Evolutionary conservation across 768 basidiomycete species (phyloP).

Genomic region (Myochromella boudieri): DNA sequence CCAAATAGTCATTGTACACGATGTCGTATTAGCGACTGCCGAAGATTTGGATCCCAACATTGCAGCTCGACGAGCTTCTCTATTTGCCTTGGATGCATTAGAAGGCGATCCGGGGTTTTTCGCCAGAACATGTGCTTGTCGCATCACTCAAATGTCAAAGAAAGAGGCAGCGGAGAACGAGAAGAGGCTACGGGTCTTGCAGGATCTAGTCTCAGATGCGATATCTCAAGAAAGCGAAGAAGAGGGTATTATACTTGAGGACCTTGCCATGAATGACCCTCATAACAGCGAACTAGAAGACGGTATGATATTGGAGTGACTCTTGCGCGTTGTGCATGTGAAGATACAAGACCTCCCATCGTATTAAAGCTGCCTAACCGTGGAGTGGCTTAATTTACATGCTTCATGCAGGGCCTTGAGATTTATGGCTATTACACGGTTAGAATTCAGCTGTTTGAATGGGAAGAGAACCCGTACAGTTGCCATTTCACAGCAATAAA

Average conservation of each 20-base stretch:
- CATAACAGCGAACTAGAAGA: slow-evolving; percentile 16
- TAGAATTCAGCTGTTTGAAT: slow-evolving; percentile 1
- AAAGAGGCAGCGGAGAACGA: slow-evolving; percentile 27
- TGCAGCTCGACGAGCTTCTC: slow-evolving; percentile 62
- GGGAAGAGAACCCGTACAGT: slow-evolving; percentile 47
- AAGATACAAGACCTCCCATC: too few relatives aligned
- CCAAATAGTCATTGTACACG: slow-evolving; percentile 64
- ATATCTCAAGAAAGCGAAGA: slow-evolving; percentile 12
- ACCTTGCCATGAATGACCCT: not conserved
- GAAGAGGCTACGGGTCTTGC: slow-evolving; percentile 22
- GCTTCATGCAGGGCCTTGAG: slow-evolving; percentile 23
- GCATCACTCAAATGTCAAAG: slow-evolving; percentile 40
- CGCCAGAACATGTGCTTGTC: slow-evolving; percentile 67
- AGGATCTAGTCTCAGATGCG: slow-evolving; percentile 16
- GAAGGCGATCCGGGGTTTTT: slow-evolving; percentile 65
- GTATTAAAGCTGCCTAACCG: too few relatives aligned
- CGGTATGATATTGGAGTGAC: slow-evolving; percentile 17
- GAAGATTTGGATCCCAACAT: slow-evolving; percentile 47
- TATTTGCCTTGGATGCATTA: slow-evolving; percentile 67
- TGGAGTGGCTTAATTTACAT: too few relatives aligned
- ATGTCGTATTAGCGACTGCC: slow-evolving; percentile 59
- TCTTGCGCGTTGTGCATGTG: too few relatives aligned
- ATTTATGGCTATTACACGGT: slow-evolving; percentile 40
- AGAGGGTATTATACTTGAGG: slow-evolving; percentile 13
- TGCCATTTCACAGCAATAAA: slow-evolving; percentile 63